Evolutionary conservation across 1,139 yeast genomes (phyloP).

Genomic region (Pichia sp.): DNA sequence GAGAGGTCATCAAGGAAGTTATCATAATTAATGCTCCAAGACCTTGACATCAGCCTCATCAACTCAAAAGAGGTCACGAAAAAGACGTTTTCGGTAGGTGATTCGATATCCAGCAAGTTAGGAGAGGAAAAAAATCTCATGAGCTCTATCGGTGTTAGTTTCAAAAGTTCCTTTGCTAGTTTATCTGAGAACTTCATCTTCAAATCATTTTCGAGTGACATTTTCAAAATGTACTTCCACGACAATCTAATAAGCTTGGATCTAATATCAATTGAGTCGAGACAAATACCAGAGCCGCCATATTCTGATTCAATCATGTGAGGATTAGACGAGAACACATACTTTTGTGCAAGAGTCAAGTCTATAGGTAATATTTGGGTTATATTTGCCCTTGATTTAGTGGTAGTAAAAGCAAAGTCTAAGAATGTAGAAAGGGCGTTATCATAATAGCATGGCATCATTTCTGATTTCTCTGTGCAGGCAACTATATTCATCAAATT

Average conservation of each 20-base stretch:
- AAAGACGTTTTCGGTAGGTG: neutral
- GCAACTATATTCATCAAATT: slow-evolving; percentile 3
- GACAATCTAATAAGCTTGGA: slow-evolving; percentile 1
- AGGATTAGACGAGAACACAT: slow-evolving; percentile 5
- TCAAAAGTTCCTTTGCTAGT: slow-evolving; percentile 1
- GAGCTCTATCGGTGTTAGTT: slow-evolving; percentile 4
- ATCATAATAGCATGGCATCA: neutral
- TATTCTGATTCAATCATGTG: slow-evolving; percentile 4
- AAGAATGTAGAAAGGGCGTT: slow-evolving; percentile 5
- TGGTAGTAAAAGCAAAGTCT: slow-evolving; percentile 2
- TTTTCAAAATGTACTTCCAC: slow-evolving; percentile 3
- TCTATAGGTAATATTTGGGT: slow-evolving; percentile 6
- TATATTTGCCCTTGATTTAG: neutral
- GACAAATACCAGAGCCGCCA: slow-evolving; percentile 5
- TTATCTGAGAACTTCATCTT: neutral
- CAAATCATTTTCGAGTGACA: slow-evolving; percentile 1
- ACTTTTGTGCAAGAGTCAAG: slow-evolving; percentile 8
- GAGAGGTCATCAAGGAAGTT: neutral
- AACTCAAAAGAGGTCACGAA: slow-evolving; percentile 8
- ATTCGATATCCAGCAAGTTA: too few species aligned
- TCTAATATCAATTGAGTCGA: slow-evolving; percentile 10
- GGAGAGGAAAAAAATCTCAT: slow-evolving; percentile 1
- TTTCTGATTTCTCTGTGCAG: neutral
- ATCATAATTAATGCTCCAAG: slow-evolving; percentile 5
- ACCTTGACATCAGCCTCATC: slow-evolving; percentile 3